phyloP scores from a whole-genome alignment of 805 yeast genomes.

The Saturnispora sekii region DNA sequence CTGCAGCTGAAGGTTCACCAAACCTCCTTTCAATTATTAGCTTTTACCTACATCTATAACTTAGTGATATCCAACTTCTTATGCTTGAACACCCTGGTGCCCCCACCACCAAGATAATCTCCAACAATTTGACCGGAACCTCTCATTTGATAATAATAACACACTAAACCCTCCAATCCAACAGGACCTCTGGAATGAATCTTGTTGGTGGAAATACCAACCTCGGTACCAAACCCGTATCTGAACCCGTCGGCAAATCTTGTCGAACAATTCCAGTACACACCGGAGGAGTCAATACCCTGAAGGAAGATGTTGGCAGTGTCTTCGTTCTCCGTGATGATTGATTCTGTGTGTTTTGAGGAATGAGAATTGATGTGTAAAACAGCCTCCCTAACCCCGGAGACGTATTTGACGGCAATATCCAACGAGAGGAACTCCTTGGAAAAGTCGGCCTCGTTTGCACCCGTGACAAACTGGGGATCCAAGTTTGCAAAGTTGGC shows the following conservation, averaged over 20 bases:
- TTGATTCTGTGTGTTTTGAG: slow-evolving; percentile 92
- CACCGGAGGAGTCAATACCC: slow-evolving; percentile 91
- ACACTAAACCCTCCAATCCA: slow-evolving; percentile 92
- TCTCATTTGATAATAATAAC: slow-evolving; percentile 86
- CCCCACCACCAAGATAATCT: slow-evolving; percentile 92
- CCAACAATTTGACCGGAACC: slow-evolving; percentile 92
- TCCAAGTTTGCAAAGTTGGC: slow-evolving; percentile 7
- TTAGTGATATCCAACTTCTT: slow-evolving; percentile 38
- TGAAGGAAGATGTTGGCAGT: slow-evolving; percentile 70
- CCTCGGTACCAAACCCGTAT: slow-evolving; percentile 98
- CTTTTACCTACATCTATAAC: no score
- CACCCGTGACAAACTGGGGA: slow-evolving; percentile 22
- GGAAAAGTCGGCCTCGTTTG: slow-evolving; percentile 61
- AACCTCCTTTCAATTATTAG: no score
- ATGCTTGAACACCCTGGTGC: slow-evolving; percentile 67
- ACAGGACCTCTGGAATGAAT: slow-evolving; percentile 99
- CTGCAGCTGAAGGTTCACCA: no score
- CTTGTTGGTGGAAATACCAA: slow-evolving; percentile 93
- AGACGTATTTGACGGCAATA: slow-evolving; percentile 61
- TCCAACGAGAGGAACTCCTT: slow-evolving; percentile 79
- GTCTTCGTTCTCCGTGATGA: slow-evolving; percentile 64
- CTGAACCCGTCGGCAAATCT: slow-evolving; percentile 98
- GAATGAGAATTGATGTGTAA: slow-evolving; percentile 82
- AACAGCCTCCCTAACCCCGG: slow-evolving; percentile 62
- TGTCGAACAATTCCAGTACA: slow-evolving; percentile 95